A percentile compares a stretch with the other conserved stretches of the same genome.
phyloP scores from a whole-genome alignment of 129 eudicot genomes.

The Centrapalus pauciflorus region DNA sequence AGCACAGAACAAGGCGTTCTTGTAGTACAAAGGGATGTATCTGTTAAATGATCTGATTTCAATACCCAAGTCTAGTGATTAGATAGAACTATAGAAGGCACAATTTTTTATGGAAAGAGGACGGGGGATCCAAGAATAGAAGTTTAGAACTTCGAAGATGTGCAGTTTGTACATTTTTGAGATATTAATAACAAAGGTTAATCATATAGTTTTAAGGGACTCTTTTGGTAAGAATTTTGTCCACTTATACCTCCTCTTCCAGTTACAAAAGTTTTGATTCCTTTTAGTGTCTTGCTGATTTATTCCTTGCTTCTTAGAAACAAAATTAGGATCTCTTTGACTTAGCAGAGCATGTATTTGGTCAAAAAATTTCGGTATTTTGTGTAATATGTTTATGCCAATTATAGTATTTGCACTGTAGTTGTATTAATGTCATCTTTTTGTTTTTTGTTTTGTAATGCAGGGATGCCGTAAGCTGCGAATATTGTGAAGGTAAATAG shows the following conservation, averaged over 20 bases:
- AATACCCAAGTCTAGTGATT: neutral
- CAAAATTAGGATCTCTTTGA: neutral
- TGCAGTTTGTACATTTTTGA: neutral
- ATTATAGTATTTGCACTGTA: neutral
- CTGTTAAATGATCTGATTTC: neutral
- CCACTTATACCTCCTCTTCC: neutral
- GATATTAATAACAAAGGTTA: neutral
- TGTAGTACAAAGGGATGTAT: neutral
- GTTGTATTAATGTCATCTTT: slow-evolving; percentile 6
- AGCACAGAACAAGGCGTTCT: neutral
- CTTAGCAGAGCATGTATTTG: neutral
- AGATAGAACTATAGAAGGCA: neutral
- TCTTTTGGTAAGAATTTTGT: neutral
- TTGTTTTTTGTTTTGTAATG: neutral
- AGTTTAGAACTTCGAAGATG: neutral
- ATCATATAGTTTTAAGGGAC: neutral
- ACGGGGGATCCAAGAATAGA: no score
- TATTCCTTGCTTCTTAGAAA: neutral
- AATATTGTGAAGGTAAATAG: slow-evolving; percentile 62
- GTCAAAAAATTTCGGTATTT: neutral
- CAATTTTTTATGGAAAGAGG: no score
- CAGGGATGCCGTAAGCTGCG: slow-evolving; percentile 95
- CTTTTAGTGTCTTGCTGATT: neutral
- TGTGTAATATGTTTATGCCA: slow-evolving; percentile 8
- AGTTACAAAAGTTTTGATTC: neutral